These are phyloP conservation scores for Gastrolobium villosum DNA, from an alignment of 306 rosid species.

Conservation along the genomic window DNA sequence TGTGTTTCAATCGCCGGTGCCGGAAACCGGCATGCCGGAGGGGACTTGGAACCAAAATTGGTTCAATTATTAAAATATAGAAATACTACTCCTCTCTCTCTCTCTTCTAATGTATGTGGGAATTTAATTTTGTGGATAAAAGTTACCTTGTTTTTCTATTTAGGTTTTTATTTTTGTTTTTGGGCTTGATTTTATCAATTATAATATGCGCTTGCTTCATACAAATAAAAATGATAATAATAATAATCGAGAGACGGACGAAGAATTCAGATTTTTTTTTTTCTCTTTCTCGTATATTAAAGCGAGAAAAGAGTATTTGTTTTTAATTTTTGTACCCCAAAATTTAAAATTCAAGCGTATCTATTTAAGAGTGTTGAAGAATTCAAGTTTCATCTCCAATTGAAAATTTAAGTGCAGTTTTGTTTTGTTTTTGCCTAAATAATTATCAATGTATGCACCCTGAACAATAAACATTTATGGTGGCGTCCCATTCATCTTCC, in stretches of 20 bases:
- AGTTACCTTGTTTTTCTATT: conserved; percentile 17
- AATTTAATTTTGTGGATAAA: conserved; percentile 66
- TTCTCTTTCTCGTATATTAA: neutral
- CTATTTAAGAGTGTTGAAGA: neutral
- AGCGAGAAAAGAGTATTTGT: neutral
- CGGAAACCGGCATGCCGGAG: conserved; percentile 46
- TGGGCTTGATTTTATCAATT: conserved; percentile 24
- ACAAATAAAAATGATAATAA: neutral
- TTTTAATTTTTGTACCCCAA: neutral
- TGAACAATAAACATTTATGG: conserved; percentile 40
- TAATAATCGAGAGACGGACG: neutral
- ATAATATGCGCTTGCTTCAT: conserved; percentile 40
- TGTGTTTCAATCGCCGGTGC: conserved; percentile 40
- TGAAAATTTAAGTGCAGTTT: neutral
- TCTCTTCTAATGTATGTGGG: conserved; percentile 40
- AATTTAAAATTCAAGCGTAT: neutral
- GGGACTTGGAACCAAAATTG: conserved; percentile 43
- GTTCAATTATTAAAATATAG: conserved; percentile 49
- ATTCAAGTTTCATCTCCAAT: neutral
- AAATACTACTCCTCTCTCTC: conserved; percentile 7
- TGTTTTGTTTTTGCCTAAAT: conserved; percentile 23
- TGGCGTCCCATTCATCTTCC: conserved; percentile 39
- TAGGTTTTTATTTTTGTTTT: conserved; percentile 19
- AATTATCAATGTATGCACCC: conserved; percentile 6
- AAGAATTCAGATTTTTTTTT: conserved; percentile 15